Evolutionary conservation across 2,329 filamentous ascomycete genomes (phyloP), one percentile per base, ranked within the genome.

Genomic region (Plectosphaerella cucumerina): DNA sequence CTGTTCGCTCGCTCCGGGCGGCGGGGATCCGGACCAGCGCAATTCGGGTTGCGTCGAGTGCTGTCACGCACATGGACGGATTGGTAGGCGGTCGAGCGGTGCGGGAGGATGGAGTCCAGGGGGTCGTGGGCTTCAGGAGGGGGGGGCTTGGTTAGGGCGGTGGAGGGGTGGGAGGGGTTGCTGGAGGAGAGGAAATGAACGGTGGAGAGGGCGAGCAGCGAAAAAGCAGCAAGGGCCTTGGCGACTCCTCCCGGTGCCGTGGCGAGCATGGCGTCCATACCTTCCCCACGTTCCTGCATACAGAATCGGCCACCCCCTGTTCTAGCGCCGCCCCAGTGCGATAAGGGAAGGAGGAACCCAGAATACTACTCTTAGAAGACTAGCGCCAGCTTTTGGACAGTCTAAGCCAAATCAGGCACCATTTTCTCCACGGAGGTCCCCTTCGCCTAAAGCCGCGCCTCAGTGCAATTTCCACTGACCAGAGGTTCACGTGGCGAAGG

Each of bases 231-330:
- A 48, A 48, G n/a, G 42, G 34, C 14, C 45, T 47, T 39, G 45
- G 45, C 45, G n/a, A 15, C 33, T 26, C 20, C 37, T 21, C 20
- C 23, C 34, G n/a, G 20, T 21, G 31, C 45, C 33, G 20, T 15
- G 44, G 45, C 45, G 37, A 22, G 31, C 44, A 37, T 39, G 33
- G 33, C 45, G 34, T 39, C 35, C 45, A 37, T 42, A 47, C 45
- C 45, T 47, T 47, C 45, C 45, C 45, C 45, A 47, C 35, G 45
- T 47, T 47, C 45, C 45, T 47, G 45, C 45, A 47, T 47, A 37
- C 33, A 47, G 35, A 37, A 47, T 39, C 35, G 45, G 18, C 20
- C 35, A 37, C 45, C 39, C 45, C 45, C 45, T 47, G 45, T 35
- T 47, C 45, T 47, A 47, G 45, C 45, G 45, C 14, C 45, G 33